phyloP scores from a whole-genome alignment of 2,329 filamentous ascomycete species.

The Conoideocrella luteorostrata region DNA sequence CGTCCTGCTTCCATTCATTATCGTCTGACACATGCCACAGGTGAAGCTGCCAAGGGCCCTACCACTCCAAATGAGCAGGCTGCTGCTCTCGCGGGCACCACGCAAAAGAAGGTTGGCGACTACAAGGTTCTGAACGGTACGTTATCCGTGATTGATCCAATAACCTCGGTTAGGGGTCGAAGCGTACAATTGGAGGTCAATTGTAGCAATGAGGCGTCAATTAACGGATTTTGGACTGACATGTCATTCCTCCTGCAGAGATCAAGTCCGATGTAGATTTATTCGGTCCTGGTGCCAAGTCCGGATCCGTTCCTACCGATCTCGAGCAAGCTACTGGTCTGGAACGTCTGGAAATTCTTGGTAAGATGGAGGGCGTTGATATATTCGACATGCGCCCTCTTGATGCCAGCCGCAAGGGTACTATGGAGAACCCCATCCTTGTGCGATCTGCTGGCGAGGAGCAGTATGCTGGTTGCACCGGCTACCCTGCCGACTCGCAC shows the following conservation, averaged over 20 bases:
- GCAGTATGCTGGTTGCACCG: constrained; percentile 96
- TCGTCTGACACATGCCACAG: constrained; percentile 17
- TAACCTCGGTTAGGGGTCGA: constrained; percentile 18
- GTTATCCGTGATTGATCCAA: constrained; percentile 15
- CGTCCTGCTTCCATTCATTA: constrained; percentile 6
- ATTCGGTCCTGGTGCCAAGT: constrained; percentile 69
- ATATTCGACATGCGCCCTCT: constrained; percentile 98
- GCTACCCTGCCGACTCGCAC: constrained; percentile 88
- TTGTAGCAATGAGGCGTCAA: background rate
- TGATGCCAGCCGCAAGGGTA: constrained; percentile 86
- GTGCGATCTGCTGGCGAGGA: constrained; percentile 91
- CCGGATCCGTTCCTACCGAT: constrained; percentile 86
- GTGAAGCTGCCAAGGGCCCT: constrained; percentile 30
- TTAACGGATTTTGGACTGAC: constrained; percentile 12
- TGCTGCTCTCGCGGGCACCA: constrained; percentile 27
- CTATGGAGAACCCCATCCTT: constrained; percentile 79
- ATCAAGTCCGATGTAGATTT: constrained; percentile 80
- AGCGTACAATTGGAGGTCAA: background rate
- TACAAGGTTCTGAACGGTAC: constrained; percentile 44
- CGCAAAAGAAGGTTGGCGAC: constrained; percentile 39
- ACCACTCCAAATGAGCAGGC: constrained; percentile 29
- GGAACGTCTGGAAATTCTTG: constrained; percentile 96
- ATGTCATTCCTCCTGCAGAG: constrained; percentile 48
- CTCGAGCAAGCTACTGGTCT: constrained; percentile 94
- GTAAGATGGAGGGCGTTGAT: constrained; percentile 98